Evolutionary conservation across 768 basidiomycete genomes (phyloP).

Genomic region (Lentinus brumalis): DNA sequence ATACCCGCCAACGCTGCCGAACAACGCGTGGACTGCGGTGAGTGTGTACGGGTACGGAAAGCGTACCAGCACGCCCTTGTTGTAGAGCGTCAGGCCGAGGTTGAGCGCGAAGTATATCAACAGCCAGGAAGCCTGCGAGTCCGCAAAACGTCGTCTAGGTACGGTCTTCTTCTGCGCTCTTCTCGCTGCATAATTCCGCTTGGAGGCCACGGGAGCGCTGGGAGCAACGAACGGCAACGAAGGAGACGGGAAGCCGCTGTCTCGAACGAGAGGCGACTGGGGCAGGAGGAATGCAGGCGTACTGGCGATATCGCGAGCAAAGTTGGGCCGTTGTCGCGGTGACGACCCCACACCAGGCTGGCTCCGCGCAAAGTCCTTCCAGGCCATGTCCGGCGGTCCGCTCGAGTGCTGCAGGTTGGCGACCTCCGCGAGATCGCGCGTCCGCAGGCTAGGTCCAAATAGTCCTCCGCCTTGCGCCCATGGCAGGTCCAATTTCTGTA

Average conservation of each 20-base stretch:
- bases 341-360: slow-evolving; percentile 13
- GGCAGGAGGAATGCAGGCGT: slow-evolving; percentile 6
- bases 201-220: slow-evolving; percentile 14
- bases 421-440: not conserved
- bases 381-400: not conserved
- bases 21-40: slow-evolving; percentile 89
- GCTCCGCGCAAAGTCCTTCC: slow-evolving; percentile 7
- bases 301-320: slow-evolving; percentile 6
- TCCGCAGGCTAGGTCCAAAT: slow-evolving; percentile 5
- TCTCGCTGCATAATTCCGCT: not conserved
- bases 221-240: slow-evolving; percentile 22
- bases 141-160: not conserved
- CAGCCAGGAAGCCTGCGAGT: slow-evolving; percentile 60
- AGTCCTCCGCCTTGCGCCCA: not conserved
- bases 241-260: slow-evolving; percentile 16
- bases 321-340: slow-evolving; percentile 22
- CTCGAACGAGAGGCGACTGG: slow-evolving; percentile 9
- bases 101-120: slow-evolving; percentile 88
- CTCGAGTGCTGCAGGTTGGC: not conserved
- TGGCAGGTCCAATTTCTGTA: not conserved
- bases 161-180: not conserved
- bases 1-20: slow-evolving; percentile 80
- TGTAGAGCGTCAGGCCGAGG: slow-evolving; percentile 89
- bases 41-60: slow-evolving; percentile 98
- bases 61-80: slow-evolving; percentile 87